These are phyloP conservation scores for Flagelloscypha sp. DNA, from an alignment of 768 basidiomycete genomes.

Conservation along the genomic window DNA sequence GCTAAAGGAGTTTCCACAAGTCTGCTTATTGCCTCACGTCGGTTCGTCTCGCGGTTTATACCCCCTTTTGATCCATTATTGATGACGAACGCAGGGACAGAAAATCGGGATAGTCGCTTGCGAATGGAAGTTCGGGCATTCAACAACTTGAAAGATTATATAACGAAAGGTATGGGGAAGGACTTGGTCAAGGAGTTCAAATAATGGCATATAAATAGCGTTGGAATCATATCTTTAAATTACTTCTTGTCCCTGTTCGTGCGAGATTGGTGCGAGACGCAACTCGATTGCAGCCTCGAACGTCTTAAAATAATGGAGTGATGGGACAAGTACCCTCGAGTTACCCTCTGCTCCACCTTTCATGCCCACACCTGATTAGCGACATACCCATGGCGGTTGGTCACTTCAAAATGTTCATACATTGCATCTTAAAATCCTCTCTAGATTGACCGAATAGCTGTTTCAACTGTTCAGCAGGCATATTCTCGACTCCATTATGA, in stretches of 20 bases:
- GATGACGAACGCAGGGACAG: too few species aligned
- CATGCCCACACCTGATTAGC: too few species aligned
- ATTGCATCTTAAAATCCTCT: conserved; percentile 21
- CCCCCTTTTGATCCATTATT: too few species aligned
- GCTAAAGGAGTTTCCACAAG: conserved; percentile 72
- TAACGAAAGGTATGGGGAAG: conserved; percentile 52
- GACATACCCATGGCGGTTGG: conserved; percentile 9
- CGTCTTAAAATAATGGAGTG: too few species aligned
- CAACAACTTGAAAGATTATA: conserved; percentile 65
- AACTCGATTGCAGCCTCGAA: too few species aligned
- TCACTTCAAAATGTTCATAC: conserved; percentile 9
- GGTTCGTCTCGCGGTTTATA: too few species aligned
- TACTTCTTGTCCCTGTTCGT: too few species aligned
- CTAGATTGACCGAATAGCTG: conserved; percentile 15
- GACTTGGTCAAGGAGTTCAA: conserved; percentile 58
- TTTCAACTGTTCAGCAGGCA: conserved; percentile 49
- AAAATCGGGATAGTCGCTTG: conserved; percentile 71
- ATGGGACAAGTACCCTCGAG: too few species aligned
- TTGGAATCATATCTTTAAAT: neutral
- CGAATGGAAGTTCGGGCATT: conserved; percentile 84
- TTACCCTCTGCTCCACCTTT: too few species aligned
- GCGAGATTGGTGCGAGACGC: too few species aligned
- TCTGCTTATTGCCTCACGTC: conserved; percentile 86
- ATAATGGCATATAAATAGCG: conserved; percentile 2
- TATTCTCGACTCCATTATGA: conserved; percentile 59